phyloP scores from a whole-genome alignment of 2,329 filamentous ascomycete species.

The Fusarium coicis region DNA sequence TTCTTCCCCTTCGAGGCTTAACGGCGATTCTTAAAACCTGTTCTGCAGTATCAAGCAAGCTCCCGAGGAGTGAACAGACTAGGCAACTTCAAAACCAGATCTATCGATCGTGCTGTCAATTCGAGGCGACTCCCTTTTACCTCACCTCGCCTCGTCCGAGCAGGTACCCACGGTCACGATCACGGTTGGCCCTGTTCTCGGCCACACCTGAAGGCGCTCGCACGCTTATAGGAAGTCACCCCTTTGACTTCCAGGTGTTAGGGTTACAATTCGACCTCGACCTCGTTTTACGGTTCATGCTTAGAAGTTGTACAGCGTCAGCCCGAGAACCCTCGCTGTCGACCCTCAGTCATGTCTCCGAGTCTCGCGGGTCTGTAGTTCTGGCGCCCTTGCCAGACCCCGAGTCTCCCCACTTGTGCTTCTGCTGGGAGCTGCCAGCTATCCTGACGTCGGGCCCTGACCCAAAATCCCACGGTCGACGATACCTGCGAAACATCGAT shows the following conservation, averaged over 20 bases:
- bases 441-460: constrained; percentile 23
- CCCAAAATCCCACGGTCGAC: constrained; percentile 24
- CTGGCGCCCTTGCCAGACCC: constrained; percentile 59
- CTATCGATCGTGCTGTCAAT: constrained; percentile 16
- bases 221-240: constrained; percentile 10
- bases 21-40: constrained; percentile 34
- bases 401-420: constrained; percentile 45
- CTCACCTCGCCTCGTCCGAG: constrained; percentile 10
- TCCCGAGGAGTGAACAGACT: background rate
- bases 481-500: constrained; percentile 32
- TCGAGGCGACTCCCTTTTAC: background rate
- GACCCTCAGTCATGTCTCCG: constrained; percentile 59
- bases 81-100: background rate
- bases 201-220: constrained; percentile 18
- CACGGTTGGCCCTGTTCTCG: constrained; percentile 27
- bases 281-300: constrained; percentile 6
- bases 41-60: constrained; percentile 15
- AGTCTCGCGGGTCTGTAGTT: constrained; percentile 57
- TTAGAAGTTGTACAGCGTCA: constrained; percentile 34
- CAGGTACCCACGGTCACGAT: constrained; percentile 31
- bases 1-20: constrained; percentile 39
- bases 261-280: constrained; percentile 7
- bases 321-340: constrained; percentile 44
- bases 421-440: constrained; percentile 32
- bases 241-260: constrained; percentile 17